Evolutionary conservation across 495 filamentous ascomycete genomes (phyloP).

Genomic region (Elasticomyces elasticus): DNA sequence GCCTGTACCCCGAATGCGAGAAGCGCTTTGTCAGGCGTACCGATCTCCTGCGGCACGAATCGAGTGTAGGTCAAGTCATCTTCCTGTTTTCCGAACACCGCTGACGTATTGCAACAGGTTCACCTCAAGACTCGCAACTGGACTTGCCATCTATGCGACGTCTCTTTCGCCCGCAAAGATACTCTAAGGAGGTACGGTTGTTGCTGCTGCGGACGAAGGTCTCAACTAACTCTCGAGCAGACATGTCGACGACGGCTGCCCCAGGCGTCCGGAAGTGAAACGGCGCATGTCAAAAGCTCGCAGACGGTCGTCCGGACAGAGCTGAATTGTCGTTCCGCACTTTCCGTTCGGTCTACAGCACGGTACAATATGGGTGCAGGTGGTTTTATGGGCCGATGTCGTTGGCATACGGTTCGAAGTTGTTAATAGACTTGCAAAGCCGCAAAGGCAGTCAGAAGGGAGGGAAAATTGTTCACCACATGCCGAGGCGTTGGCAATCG

Average conservation of each 20-base stretch:
- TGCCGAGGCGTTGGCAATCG: neutral
- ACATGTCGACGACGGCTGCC: constrained; percentile 72
- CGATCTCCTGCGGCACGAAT: constrained; percentile 70
- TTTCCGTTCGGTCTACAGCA: neutral
- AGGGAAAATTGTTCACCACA: too few relatives aligned
- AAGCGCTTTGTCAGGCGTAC: constrained; percentile 76
- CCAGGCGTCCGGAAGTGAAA: constrained; percentile 54
- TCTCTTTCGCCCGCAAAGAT: constrained; percentile 70
- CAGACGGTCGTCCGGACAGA: neutral
- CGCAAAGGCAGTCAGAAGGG: too few relatives aligned
- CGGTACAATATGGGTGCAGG: neutral
- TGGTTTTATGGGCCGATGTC: neutral
- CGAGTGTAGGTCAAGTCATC: constrained; percentile 51
- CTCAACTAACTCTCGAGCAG: constrained; percentile 31
- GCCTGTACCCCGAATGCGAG: constrained; percentile 52
- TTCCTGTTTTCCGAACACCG: neutral
- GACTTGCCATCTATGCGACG: constrained; percentile 60
- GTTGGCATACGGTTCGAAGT: too few relatives aligned
- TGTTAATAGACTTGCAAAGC: too few relatives aligned
- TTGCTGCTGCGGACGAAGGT: neutral
- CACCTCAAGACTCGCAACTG: constrained; percentile 66
- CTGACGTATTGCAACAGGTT: constrained; percentile 34
- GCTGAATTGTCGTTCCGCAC: neutral
- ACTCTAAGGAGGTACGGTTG: constrained; percentile 61
- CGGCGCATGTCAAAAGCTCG: neutral